A percentile compares a stretch with the other conserved stretches of the same genome.
phyloP scores from a whole-genome alignment of 2,329 filamentous ascomycete genomes.

The Talaromyces sp. region DNA sequence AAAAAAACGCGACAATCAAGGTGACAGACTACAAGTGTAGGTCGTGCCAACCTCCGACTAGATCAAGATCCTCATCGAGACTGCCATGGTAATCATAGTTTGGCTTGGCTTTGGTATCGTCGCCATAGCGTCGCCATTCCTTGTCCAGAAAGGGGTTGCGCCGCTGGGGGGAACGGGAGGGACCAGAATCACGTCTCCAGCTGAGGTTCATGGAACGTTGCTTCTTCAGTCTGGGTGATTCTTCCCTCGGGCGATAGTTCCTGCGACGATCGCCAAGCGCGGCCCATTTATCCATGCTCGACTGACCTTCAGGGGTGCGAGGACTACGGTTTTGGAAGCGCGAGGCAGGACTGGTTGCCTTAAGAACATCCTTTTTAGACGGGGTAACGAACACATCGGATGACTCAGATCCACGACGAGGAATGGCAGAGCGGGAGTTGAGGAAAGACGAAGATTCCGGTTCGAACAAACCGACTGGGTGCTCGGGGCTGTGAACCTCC shows the following conservation, averaged over 20 bases:
- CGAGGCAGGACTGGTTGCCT: constrained; percentile 47
- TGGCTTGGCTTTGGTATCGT: constrained; percentile 22
- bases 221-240: constrained; percentile 43
- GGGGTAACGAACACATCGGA: background rate
- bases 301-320: constrained; percentile 58
- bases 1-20: constrained; percentile 13
- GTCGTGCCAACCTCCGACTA: constrained; percentile 88
- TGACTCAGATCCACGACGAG: constrained; percentile 17
- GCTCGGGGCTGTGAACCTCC: constrained; percentile 43
- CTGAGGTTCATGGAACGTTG: constrained; percentile 37
- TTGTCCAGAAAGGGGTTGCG: constrained; percentile 38
- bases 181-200: constrained; percentile 39
- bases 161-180: constrained; percentile 29
- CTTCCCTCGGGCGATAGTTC: constrained; percentile 53
- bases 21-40: constrained; percentile 52
- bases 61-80: constrained; percentile 71
- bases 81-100: constrained; percentile 52
- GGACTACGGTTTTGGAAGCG: constrained; percentile 28
- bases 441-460: constrained; percentile 49
- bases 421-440: constrained; percentile 42
- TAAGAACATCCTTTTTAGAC: constrained; percentile 51
- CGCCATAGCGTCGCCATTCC: constrained; percentile 40
- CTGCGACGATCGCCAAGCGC: constrained; percentile 79
- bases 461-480: constrained; percentile 50
- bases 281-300: constrained; percentile 75